Conservation (phyloP, 73 alveolate species). For the Tetrahymena elliotti region DNA sequence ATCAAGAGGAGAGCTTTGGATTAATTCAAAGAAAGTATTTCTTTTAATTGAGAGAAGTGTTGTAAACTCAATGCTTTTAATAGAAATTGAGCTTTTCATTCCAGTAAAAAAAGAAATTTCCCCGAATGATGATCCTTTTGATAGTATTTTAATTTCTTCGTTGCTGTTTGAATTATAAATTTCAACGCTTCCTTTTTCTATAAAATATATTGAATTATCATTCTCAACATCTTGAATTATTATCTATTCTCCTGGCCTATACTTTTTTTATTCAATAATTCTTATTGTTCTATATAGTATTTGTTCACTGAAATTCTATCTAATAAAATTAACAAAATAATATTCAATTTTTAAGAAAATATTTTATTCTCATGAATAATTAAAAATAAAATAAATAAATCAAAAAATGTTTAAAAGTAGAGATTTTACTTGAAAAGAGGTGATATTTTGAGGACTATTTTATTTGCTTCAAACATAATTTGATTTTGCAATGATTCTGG, state of each 20-base stretch:
- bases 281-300: not conserved
- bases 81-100: not conserved
- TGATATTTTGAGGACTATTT: not conserved
- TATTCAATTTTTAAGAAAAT: no score
- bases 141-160: not conserved
- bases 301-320: not conserved
- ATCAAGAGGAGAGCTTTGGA: not conserved
- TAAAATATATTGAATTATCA: not conserved
- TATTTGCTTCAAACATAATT: conserved; percentile 3
- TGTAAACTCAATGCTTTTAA: not conserved
- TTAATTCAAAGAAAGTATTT: not conserved
- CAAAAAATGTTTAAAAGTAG: not conserved
- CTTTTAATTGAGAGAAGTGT: not conserved
- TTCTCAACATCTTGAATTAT: not conserved
- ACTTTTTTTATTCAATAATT: not conserved
- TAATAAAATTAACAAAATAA: no score
- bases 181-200: not conserved
- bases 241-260: not conserved
- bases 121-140: not conserved
- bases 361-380: no score
- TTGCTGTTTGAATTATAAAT: not conserved
- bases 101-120: not conserved
- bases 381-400: no score
- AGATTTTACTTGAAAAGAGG: not conserved
- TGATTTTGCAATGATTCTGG: conserved; percentile 10